These are phyloP conservation scores for Silybum marianum DNA, from an alignment of 129 eudicot genomes.

Conservation along the genomic window DNA sequence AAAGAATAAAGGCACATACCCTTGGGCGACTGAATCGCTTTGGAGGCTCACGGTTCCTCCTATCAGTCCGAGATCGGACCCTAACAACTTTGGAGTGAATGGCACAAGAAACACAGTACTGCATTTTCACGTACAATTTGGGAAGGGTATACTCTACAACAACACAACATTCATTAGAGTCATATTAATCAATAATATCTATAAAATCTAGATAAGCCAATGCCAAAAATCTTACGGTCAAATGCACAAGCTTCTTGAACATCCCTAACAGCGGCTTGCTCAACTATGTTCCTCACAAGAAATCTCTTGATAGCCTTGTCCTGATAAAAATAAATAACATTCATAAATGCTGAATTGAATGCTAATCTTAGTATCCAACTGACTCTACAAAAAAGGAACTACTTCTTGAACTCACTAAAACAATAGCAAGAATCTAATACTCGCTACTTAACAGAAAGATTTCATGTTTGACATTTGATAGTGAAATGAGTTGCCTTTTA, in stretches of 20 bases:
- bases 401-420: no score
- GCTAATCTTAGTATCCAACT: not conserved
- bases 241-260: constrained; percentile 85
- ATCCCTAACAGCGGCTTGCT: constrained; percentile 89
- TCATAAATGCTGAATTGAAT: not conserved
- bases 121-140: constrained; percentile 71
- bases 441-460: no score
- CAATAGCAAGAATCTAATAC: no score
- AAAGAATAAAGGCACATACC: no score
- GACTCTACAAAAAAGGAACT: no score
- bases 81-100: constrained; percentile 90
- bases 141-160: constrained; percentile 70
- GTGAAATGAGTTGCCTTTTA: not conserved
- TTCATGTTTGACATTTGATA: no score
- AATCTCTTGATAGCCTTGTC: constrained; percentile 90
- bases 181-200: not conserved
- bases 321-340: constrained; percentile 22
- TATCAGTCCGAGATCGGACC: constrained; percentile 61
- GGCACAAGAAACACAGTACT: constrained; percentile 84
- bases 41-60: constrained; percentile 91
- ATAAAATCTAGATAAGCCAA: not conserved
- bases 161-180: not conserved
- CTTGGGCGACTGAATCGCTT: constrained; percentile 77
- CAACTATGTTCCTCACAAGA: constrained; percentile 86
- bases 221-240: constrained; percentile 44